Evolutionary conservation across 2,329 filamentous ascomycete species (phyloP), one percentile per base, ranked within the genome.

Genomic region (Aureobasidium sp.): DNA sequence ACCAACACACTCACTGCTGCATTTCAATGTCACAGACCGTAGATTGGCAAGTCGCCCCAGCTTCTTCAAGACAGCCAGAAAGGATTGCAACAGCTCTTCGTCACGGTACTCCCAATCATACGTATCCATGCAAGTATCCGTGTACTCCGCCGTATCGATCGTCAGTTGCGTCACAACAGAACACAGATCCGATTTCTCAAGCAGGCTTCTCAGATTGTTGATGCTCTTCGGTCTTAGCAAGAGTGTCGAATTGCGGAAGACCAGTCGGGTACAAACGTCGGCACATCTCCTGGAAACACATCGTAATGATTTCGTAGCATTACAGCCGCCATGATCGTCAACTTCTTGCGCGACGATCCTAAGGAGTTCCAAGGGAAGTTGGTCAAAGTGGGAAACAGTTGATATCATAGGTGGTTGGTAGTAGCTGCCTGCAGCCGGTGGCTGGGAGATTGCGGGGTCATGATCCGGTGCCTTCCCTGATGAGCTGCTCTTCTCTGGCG

Each of bases 21-120:
- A 54, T 33, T 29, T 60, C 8, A 63, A 31, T 5, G 44, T 40
- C 6, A 53, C 61, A 5, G 61, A 63, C 8, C 56, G 47, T 24
- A 63, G 19, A 11, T 53, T 63, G 14, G n/a, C 29, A 12, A 63
- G 40, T 19, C 61, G 42, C 12, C 47, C 54, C 6, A 60, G 44
- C n/a, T 44, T 48, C 33, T 24, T 52, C 35, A 63, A 11, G 15
- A 50, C 53, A 19, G 48, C 44, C 29, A 59, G n/a, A 37, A 60
- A 59, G n/a, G 44, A 42, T 9, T 48, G 27, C 15, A 58, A 42
- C n/a, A 59, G 27, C 22, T 63, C 54, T 44, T 44, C 61, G 19
- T 53, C 54, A 3, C 47, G 54, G 33, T 58, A 57, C n/a, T 60
- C 61, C 52, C 52, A 62, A 19, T 57, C 61, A n/a, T 58, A 57